Percentiles rank a stretch among this genome's conserved stretches.
These are phyloP conservation scores for Schoenoplectus triqueter DNA, from an alignment of 202 grass and related monocot species.

Conservation along the genomic window DNA sequence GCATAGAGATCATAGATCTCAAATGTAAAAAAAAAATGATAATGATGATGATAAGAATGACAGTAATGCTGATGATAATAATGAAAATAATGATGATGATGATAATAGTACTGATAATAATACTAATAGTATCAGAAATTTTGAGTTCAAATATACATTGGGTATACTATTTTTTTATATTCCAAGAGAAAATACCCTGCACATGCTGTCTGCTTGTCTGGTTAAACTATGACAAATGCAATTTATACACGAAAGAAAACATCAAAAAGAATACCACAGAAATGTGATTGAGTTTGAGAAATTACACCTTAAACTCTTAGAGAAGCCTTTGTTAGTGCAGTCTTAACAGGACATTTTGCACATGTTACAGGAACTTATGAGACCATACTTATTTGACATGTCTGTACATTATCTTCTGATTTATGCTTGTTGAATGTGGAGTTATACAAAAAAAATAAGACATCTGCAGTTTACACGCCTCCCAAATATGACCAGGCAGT, in stretches of 20 bases:
- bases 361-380: not conserved
- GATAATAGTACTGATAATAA: too few relatives aligned
- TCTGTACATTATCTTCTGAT: not conserved
- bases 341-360: not conserved
- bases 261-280: not conserved
- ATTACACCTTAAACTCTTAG: not conserved
- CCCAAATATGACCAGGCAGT: conserved; percentile 86
- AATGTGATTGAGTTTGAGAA: not conserved
- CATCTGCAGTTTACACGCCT: conserved; percentile 51
- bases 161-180: not conserved
- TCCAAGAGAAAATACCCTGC: not conserved
- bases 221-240: conserved; percentile 6
- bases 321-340: not conserved
- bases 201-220: not conserved
- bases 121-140: not conserved
- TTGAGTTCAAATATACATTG: not conserved
- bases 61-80: too few relatives aligned
- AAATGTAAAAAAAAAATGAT: too few relatives aligned
- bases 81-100: too few relatives aligned
- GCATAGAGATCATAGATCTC: too few relatives aligned
- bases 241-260: not conserved
- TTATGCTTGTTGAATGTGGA: not conserved
- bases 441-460: conserved; percentile 4
- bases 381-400: not conserved
- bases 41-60: too few relatives aligned